These are phyloP conservation scores for Erysimum cheiri DNA, from an alignment of 441 rosid species.

Conservation along the genomic window DNA sequence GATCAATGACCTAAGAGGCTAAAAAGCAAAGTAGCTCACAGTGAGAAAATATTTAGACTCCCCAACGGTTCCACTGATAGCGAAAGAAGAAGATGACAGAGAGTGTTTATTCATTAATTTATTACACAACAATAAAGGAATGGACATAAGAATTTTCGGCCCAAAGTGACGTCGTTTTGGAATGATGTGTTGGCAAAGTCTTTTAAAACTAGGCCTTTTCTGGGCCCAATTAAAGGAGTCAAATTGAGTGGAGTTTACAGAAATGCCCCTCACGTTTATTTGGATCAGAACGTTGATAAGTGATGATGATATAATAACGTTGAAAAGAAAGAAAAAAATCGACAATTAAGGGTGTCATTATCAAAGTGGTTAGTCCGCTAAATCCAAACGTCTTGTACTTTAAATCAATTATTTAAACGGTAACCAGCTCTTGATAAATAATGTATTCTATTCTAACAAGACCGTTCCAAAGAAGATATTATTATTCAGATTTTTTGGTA, in stretches of 20 bases:
- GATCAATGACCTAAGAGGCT: slow-evolving; percentile 31
- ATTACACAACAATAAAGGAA: background rate
- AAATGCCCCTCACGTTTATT: slow-evolving; percentile 16
- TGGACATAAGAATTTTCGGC: slow-evolving; percentile 3
- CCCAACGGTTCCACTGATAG: slow-evolving; percentile 48
- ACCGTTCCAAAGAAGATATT: background rate
- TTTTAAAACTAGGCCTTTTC: slow-evolving; percentile 8
- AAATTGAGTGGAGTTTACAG: background rate
- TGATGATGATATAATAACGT: background rate
- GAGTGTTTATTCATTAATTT: background rate
- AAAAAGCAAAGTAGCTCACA: slow-evolving; percentile 26
- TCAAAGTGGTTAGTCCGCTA: slow-evolving; percentile 35
- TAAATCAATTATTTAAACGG: background rate
- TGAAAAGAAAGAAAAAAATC: background rate
- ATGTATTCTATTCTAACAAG: background rate
- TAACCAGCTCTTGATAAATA: background rate
- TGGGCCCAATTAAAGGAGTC: slow-evolving; percentile 36
- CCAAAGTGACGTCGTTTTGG: slow-evolving; percentile 26
- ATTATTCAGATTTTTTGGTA: background rate
- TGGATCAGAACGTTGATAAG: slow-evolving; percentile 9
- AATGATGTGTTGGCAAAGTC: slow-evolving; percentile 31
- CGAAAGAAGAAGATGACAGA: slow-evolving; percentile 26
- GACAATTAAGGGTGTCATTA: slow-evolving; percentile 33
- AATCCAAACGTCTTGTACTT: slow-evolving; percentile 13
- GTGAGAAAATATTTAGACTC: slow-evolving; percentile 20